phyloP scores from a whole-genome alignment of 352 stramenopile species.

The Pythium brachiatum region DNA sequence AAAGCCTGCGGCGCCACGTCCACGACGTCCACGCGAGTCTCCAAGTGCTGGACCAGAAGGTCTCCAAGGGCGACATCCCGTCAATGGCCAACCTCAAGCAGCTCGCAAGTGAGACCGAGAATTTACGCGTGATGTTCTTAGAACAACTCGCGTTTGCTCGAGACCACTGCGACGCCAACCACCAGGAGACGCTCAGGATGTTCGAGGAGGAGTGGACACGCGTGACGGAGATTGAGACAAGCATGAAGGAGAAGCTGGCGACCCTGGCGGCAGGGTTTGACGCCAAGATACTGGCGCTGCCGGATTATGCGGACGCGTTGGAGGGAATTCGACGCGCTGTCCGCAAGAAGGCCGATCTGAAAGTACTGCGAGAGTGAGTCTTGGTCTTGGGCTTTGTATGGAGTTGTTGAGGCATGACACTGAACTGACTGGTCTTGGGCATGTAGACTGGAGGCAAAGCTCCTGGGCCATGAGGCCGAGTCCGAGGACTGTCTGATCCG shows the following conservation, averaged over 20 bases:
- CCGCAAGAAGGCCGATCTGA: conserved; percentile 58
- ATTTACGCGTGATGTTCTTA: conserved; percentile 29
- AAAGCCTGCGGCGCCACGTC: conserved; percentile 52
- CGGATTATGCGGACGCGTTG: conserved; percentile 41
- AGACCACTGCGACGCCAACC: conserved; percentile 30
- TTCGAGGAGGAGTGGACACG: conserved; percentile 34
- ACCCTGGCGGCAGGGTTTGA: conserved; percentile 34
- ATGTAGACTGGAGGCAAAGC: conserved; percentile 44
- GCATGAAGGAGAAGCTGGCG: conserved; percentile 23
- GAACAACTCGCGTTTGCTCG: conserved; percentile 38
- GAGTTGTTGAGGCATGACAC: too few species aligned
- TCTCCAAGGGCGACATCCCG: conserved; percentile 35
- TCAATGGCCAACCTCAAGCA: conserved; percentile 46
- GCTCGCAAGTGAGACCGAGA: conserved; percentile 36
- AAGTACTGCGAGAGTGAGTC: conserved; percentile 60
- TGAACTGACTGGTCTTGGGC: neutral
- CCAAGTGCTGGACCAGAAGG: conserved; percentile 41
- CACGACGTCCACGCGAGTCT: conserved; percentile 51
- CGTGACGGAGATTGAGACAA: conserved; percentile 12
- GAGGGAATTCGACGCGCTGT: conserved; percentile 45
- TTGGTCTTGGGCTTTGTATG: too few species aligned
- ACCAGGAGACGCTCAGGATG: conserved; percentile 28
- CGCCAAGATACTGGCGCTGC: conserved; percentile 40
- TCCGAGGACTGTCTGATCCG: conserved; percentile 66
- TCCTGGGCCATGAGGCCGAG: conserved; percentile 47